Conservation (phyloP, 768 basidiomycete species). For the Paxillus ammoniavirescens region DNA sequence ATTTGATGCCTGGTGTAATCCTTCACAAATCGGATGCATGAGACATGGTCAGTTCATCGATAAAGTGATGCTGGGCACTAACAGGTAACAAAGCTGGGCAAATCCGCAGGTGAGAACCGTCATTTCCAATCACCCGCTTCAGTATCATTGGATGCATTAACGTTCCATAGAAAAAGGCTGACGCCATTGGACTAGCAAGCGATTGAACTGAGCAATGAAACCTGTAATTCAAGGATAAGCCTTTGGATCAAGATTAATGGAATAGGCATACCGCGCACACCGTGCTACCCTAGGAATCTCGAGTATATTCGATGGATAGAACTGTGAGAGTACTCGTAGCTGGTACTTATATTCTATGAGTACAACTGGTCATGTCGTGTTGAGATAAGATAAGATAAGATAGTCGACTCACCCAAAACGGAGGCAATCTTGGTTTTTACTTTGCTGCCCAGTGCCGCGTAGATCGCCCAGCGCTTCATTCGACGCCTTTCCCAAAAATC, state of each 20-base stretch:
- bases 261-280: too few relatives aligned
- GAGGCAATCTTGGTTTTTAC: neutral
- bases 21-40: constrained; percentile 33
- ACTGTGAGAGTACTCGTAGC: neutral
- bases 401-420: neutral
- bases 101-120: constrained; percentile 60
- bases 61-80: constrained; percentile 20
- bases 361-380: neutral
- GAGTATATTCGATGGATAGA: too few relatives aligned
- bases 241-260: too few relatives aligned
- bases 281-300: too few relatives aligned
- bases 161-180: constrained; percentile 88
- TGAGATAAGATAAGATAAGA: neutral
- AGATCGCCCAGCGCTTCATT: too few relatives aligned
- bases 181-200: constrained; percentile 24
- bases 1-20: constrained; percentile 82
- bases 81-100: constrained; percentile 77
- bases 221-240: neutral
- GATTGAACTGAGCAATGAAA: neutral
- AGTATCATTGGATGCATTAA: constrained; percentile 86
- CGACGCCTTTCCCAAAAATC: neutral
- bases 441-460: too few relatives aligned
- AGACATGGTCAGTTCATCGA: neutral
- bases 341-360: constrained; percentile 4
- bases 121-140: constrained; percentile 68